Evolutionary conservation across 768 basidiomycete species (phyloP), one percentile per base, ranked within the genome.

Genomic region (Kwoniella bestiolae): DNA sequence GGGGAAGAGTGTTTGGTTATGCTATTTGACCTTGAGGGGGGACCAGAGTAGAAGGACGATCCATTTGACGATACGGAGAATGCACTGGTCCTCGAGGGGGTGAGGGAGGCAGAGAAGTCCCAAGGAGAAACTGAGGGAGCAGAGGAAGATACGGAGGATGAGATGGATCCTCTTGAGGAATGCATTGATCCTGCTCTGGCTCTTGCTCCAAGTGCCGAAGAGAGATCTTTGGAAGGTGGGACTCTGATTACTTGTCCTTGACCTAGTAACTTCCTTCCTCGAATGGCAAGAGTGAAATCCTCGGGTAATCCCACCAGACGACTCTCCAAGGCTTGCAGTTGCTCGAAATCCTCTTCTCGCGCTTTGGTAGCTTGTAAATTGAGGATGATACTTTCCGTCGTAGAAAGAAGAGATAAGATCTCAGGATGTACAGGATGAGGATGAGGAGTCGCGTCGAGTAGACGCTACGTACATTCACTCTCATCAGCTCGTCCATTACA

Each of bases 281-380:
- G 84, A 29, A 83, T 84, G 1, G 89, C 88, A 1, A 95, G 83
- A 25, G 83, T 47, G 69, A 84, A 85, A 1, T 83, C 81, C 1
- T 83, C 75, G 0, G 87, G 85, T 3, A 91, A 76, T 1, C 89
- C 89, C 25, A 85, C 83, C 66, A 94, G 86, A 0, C 85, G 84
- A 5, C 81, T 77, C 14, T 86, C 82, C 21, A 91, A 83, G 21
- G 84, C 80, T 76, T 90, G 90, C 34, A 91, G 83, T 38, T 86
- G 80, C n/a, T 88, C 87, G 75, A 94, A 91, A 66, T 92, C 91
- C 56, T 93, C 91, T 79, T 94, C 92, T 21, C 91, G 86, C 11
- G 85, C 81, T 75, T 94, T 93, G 68, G 94, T 91, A 73, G 92
- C 92, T 44, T 88, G 87, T 82, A 96, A 86, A 2, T 89, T 88